Percentiles rank a stretch among this genome's conserved stretches.
Conservation (phyloP, 1,139 yeast genomes). For the Diutina mesorugosa region DNA sequence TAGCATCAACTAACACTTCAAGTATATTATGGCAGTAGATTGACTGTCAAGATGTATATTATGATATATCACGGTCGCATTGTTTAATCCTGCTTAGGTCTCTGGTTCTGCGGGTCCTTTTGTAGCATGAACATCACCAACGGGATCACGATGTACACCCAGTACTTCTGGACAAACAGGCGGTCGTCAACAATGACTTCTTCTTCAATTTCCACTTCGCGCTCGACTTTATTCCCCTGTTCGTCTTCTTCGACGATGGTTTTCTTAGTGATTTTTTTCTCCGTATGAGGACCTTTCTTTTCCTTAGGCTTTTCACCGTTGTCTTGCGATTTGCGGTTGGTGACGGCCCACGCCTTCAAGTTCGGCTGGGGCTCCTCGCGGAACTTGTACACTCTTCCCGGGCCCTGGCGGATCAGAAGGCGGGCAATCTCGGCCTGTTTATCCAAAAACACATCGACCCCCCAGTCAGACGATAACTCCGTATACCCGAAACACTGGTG, state of each 20-base stretch:
- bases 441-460: neutral
- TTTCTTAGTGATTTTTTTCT: conserved; percentile 5
- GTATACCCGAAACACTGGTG: conserved; percentile 20
- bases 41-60: too few relatives aligned
- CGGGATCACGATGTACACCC: conserved; percentile 39
- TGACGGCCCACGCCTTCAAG: neutral
- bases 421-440: neutral
- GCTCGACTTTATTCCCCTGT: conserved; percentile 11
- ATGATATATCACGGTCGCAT: neutral
- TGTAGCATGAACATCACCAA: conserved; percentile 16
- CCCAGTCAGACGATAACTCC: conserved; percentile 4
- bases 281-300: neutral
- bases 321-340: neutral
- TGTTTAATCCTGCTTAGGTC: conserved; percentile 7
- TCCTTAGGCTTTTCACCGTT: neutral
- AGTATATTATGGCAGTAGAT: too few relatives aligned
- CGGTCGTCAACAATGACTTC: conserved; percentile 15
- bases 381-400: neutral
- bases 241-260: conserved; percentile 11
- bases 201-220: conserved; percentile 11
- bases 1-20: too few relatives aligned
- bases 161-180: conserved; percentile 40
- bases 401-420: neutral
- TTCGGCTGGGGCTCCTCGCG: neutral
- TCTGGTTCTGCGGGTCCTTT: conserved; percentile 21